Conservation (phyloP, 2,329 filamentous ascomycete genomes). For the Xylariaceae sp. region DNA sequence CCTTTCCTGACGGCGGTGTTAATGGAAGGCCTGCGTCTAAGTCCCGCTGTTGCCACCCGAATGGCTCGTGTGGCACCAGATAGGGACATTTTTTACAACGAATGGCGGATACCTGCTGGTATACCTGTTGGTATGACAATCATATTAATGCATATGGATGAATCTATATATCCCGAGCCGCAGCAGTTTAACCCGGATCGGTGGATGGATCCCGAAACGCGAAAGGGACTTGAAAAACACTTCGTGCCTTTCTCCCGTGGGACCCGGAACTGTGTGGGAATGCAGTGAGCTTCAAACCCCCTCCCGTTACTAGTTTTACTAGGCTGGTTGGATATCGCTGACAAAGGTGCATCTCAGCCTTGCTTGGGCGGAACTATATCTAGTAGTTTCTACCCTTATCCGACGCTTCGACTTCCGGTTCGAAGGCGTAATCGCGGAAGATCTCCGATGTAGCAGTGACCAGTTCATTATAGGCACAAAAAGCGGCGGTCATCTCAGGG, state of each 20-base stretch:
- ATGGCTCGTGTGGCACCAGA: neutral
- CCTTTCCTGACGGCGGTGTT: neutral
- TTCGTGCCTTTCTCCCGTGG: neutral
- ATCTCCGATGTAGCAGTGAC: neutral
- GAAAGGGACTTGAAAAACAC: neutral
- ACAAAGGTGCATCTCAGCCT: neutral
- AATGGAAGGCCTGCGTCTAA: neutral
- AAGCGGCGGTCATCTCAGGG: neutral
- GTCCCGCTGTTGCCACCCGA: neutral
- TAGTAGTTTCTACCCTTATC: neutral
- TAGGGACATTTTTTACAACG: neutral
- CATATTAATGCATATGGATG: neutral
- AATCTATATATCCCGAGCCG: neutral
- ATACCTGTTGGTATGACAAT: neutral
- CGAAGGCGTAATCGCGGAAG: neutral
- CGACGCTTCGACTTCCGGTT: neutral
- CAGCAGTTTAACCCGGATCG: neutral
- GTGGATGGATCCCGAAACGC: neutral
- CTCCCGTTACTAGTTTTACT: neutral
- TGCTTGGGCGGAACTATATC: neutral
- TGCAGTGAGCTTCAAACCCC: neutral
- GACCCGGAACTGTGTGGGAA: neutral
- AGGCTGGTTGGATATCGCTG: neutral
- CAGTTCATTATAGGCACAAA: neutral
- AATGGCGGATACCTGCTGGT: neutral